Evolutionary conservation across 805 yeast species (phyloP).

Genomic region (Wickerhamia fluorescens): DNA sequence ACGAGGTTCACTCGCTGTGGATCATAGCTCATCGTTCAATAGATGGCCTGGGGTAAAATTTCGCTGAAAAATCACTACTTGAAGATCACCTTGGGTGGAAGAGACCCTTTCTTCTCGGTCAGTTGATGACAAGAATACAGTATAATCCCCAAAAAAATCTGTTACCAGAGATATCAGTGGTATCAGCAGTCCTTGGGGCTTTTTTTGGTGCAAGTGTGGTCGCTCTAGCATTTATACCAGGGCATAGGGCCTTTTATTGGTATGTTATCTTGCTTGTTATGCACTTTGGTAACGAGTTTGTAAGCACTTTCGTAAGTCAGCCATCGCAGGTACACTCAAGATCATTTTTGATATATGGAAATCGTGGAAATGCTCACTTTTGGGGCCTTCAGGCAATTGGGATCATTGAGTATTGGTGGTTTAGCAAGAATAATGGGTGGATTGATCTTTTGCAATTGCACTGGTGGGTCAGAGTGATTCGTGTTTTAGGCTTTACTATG

Average conservation of each 20-base stretch:
- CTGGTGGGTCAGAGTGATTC: background rate
- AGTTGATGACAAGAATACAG: no score
- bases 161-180: slow-evolving; percentile 13
- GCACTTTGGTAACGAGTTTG: slow-evolving; percentile 24
- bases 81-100: background rate
- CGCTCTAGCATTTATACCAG: background rate
- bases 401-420: slow-evolving; percentile 13
- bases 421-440: background rate
- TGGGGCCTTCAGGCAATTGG: slow-evolving; percentile 21
- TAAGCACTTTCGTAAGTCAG: slow-evolving; percentile 18
- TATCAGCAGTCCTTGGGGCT: slow-evolving; percentile 13
- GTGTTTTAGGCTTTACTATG: slow-evolving; percentile 10
- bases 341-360: slow-evolving; percentile 30
- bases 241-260: slow-evolving; percentile 1
- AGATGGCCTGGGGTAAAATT: no score
- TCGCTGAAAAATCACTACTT: slow-evolving; percentile 2
- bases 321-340: slow-evolving; percentile 15
- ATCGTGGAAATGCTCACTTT: slow-evolving; percentile 25
- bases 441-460: background rate
- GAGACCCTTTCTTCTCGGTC: no score
- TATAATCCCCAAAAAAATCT: slow-evolving; percentile 12
- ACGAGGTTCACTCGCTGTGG: slow-evolving; percentile 22
- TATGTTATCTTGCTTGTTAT: slow-evolving; percentile 15
- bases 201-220: slow-evolving; percentile 6
- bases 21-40: slow-evolving; percentile 18